These are phyloP conservation scores for Neospermospora avenae DNA, from an alignment of 2,329 filamentous ascomycete species.

Conservation along the genomic window DNA sequence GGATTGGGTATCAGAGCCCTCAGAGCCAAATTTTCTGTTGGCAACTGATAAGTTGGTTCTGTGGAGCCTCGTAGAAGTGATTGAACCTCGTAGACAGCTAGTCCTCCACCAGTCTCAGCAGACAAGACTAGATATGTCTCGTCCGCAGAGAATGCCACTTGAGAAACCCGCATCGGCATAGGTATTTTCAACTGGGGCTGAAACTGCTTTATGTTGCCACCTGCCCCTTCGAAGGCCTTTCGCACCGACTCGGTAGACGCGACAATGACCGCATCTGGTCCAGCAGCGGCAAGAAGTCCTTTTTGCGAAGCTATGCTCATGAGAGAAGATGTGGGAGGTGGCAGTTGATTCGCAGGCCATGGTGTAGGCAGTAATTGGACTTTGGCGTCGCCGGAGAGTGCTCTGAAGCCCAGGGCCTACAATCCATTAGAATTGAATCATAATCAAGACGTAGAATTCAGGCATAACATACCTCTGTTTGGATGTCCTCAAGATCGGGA, in stretches of 20 bases:
- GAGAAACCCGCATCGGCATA: constrained; percentile 74
- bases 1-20: constrained; percentile 80
- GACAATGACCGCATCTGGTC: constrained; percentile 74
- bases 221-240: constrained; percentile 64
- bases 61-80: constrained; percentile 63
- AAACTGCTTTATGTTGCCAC: constrained; percentile 62
- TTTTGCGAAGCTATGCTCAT: constrained; percentile 76
- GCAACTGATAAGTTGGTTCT: constrained; percentile 69
- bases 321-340: constrained; percentile 75
- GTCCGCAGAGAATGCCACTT: constrained; percentile 87
- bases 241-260: constrained; percentile 75
- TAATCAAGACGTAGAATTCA: background rate
- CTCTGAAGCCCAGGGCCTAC: constrained; percentile 75
- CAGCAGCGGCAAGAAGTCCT: constrained; percentile 82
- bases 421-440: constrained; percentile 14
- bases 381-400: constrained; percentile 76
- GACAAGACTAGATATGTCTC: constrained; percentile 81
- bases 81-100: constrained; percentile 79
- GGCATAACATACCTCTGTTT: constrained; percentile 66
- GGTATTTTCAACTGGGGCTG: constrained; percentile 70
- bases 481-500: constrained; percentile 70
- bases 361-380: constrained; percentile 72
- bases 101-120: constrained; percentile 74
- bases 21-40: constrained; percentile 71
- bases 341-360: constrained; percentile 65